A percentile compares a stretch with the other conserved stretches of the same genome.
Evolutionary conservation across 139 green algal species (phyloP).

Genomic region (Coelastrella sp.): DNA sequence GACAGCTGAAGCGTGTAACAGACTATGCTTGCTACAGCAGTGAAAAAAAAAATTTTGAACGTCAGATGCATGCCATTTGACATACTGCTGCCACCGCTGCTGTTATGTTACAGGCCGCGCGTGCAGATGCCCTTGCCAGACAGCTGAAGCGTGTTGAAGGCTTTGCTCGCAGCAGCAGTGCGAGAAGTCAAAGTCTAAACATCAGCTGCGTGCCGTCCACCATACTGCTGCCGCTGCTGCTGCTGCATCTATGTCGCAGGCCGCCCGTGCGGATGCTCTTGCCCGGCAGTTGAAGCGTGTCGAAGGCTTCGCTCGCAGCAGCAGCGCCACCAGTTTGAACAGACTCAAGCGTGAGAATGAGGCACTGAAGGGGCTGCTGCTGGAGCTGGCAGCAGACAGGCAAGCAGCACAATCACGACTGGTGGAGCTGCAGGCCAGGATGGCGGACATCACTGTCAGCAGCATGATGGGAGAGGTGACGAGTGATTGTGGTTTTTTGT

Average conservation of each 20-base stretch:
- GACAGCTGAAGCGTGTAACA: too few relatives aligned
- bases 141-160: constrained; percentile 58
- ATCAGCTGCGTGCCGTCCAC: too few relatives aligned
- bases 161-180: constrained; percentile 41
- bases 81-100: too few relatives aligned
- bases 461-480: constrained; percentile 14
- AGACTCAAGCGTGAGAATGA: constrained; percentile 78
- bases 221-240: too few relatives aligned
- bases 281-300: constrained; percentile 58
- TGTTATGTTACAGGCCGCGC: constrained; percentile 56
- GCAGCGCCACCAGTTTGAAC: constrained; percentile 28
- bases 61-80: too few relatives aligned
- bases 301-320: constrained; percentile 48
- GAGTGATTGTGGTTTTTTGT: neutral
- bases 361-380: constrained; percentile 73
- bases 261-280: constrained; percentile 62
- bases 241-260: too few relatives aligned
- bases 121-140: constrained; percentile 59
- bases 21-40: too few relatives aligned
- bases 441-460: neutral
- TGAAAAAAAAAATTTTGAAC: too few relatives aligned
- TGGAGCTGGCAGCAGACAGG: constrained; percentile 79
- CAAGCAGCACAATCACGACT: constrained; percentile 55
- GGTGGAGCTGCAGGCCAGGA: neutral
- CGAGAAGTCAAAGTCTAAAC: too few relatives aligned